Base-by-base conservation (phyloP, 805 yeast species). In the Spencermartinsiella europaea region DNA sequence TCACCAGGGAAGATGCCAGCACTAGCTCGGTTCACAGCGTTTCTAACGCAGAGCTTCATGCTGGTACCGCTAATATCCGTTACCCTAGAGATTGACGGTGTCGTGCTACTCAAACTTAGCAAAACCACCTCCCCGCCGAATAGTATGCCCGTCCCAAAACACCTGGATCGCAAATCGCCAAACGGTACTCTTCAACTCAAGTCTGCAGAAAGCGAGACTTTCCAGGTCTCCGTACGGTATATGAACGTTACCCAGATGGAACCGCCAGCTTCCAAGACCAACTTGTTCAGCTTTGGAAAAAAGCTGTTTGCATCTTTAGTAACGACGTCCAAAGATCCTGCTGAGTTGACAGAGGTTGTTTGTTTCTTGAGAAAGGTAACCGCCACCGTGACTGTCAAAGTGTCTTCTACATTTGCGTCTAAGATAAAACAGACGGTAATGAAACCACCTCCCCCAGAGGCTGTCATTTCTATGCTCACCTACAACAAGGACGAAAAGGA, bases 361-460 rank as follows among this genome's bases (percentile, higher is more conserved):
- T 57, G 63, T 27, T 58, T 55, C 21, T 42, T 69, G 21, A 52
- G 61, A 1, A 55, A 57, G n/a, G 58, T 65, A 5, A 65, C 69
- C 21, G 69, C 62, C 1, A 34, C 41, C 5, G 55, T 64, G 2
- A 46, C 55, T 14, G 69, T 67, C 4, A 51, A 45, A 15, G 64
- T 67, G 1, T 53, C 67, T 2, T 21, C 55, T 0, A 16, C 51
- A 0, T 69, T 66, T 47, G 60, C 66, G 3, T 42, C 56, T 34
- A 54, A 58, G 38, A 59, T 68, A 59, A 52, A 62, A 27, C 67
- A 59, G 1, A 66, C 72, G 2, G 62, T 68, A 5, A 58, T 69
- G 63, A 68, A 68, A 45, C 68, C 71, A 5, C 73, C 73, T 1
- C 70, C 72, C 1, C 55, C 56, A 42, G 52, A 51, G n/a, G 62